Conservation (phyloP, 306 rosid species). For the Lagenaria siceraria region DNA sequence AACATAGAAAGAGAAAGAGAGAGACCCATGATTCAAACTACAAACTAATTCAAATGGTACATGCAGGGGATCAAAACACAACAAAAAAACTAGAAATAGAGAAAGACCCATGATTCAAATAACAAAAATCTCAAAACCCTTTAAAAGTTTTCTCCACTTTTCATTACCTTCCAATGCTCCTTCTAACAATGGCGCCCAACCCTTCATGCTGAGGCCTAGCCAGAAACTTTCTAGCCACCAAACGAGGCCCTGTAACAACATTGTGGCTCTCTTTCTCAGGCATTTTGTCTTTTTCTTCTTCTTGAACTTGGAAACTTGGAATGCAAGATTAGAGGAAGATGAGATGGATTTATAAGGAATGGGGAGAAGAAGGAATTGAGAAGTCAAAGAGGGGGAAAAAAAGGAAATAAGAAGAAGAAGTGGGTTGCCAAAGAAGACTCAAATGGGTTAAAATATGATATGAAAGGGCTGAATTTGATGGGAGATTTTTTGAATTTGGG, state of each 20-base stretch:
- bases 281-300: conserved; percentile 11
- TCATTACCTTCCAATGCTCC: conserved; percentile 85
- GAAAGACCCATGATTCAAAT: neutral
- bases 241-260: conserved; percentile 40
- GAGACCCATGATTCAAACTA: neutral
- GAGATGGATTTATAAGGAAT: neutral
- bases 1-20: neutral
- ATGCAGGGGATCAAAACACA: neutral
- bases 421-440: conserved; percentile 8
- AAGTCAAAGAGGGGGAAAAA: neutral
- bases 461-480: conserved; percentile 7
- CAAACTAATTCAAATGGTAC: neutral
- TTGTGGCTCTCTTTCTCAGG: conserved; percentile 22
- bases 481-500: neutral
- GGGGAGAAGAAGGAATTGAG: neutral
- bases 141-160: too few relatives aligned
- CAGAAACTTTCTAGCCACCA: conserved; percentile 60
- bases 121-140: neutral
- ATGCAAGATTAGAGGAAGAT: neutral
- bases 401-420: neutral
- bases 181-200: conserved; percentile 82
- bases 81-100: neutral
- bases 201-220: conserved; percentile 95
- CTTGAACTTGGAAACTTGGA: neutral
- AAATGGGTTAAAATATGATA: neutral